These are phyloP conservation scores for Xylariaceae sp. DNA, from an alignment of 2,329 filamentous ascomycete species.

Conservation along the genomic window DNA sequence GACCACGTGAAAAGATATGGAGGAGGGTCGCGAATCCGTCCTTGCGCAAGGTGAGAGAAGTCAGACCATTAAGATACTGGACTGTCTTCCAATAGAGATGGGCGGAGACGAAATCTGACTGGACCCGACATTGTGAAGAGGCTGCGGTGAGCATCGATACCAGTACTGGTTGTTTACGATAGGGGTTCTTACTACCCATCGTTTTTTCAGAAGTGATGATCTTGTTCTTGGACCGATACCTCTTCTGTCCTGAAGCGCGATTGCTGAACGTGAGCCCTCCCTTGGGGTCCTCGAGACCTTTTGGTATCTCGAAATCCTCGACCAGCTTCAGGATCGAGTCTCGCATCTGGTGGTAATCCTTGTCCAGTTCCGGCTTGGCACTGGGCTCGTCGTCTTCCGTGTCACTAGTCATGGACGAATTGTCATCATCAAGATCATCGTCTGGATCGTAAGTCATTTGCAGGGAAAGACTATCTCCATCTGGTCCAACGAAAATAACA, in stretches of 20 bases:
- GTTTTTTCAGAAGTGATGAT: constrained; percentile 48
- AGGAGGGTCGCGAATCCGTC: constrained; percentile 68
- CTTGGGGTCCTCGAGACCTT: constrained; percentile 56
- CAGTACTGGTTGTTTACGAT: constrained; percentile 49
- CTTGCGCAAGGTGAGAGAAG: constrained; percentile 56
- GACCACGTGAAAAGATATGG: constrained; percentile 69
- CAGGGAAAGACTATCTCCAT: constrained; percentile 65
- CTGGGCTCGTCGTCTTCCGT: constrained; percentile 60
- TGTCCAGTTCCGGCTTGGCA: constrained; percentile 61
- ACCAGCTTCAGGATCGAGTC: constrained; percentile 77
- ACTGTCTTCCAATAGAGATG: constrained; percentile 83
- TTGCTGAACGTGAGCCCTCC: constrained; percentile 66
- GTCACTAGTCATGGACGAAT: constrained; percentile 55
- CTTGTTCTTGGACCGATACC: constrained; percentile 56
- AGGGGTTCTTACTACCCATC: constrained; percentile 56
- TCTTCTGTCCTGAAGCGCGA: constrained; percentile 58
- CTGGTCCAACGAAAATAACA: constrained; percentile 71
- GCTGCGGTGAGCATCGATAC: constrained; percentile 73
- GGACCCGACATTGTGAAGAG: constrained; percentile 69
- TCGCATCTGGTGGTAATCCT: constrained; percentile 76
- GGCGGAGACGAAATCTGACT: constrained; percentile 78
- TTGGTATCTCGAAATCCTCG: constrained; percentile 76
- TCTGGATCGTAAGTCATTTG: constrained; percentile 70
- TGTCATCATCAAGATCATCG: constrained; percentile 60
- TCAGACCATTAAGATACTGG: constrained; percentile 63